phyloP scores from a whole-genome alignment of 169 alveolate genomes.

The Eimeria praecox region DNA sequence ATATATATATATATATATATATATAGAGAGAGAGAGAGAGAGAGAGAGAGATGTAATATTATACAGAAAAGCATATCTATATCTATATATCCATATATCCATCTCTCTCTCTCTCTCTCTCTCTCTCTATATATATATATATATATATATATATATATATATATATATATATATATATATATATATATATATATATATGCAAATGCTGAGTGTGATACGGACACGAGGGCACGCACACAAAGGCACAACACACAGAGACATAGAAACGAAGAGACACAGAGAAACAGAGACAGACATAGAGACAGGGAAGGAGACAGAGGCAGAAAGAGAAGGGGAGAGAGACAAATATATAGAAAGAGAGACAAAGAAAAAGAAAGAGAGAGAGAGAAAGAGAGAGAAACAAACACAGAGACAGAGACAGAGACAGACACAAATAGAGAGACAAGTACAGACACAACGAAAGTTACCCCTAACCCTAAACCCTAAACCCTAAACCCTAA shows the following conservation, averaged over 20 bases:
- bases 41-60: too few species aligned
- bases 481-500: constrained; percentile 29
- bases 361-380: background rate
- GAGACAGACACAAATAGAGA: background rate
- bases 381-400: background rate
- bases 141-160: too few species aligned
- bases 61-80: too few species aligned
- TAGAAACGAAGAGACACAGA: background rate
- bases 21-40: too few species aligned
- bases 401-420: background rate
- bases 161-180: too few species aligned
- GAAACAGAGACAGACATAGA: background rate
- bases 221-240: background rate
- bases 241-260: background rate
- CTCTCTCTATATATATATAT: too few species aligned
- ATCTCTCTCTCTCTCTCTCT: too few species aligned
- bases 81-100: too few species aligned
- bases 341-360: background rate
- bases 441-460: background rate
- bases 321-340: background rate
- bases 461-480: background rate
- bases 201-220: background rate
- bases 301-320: background rate
- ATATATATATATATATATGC: too few species aligned
- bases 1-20: too few species aligned